Evolutionary conservation across 495 filamentous ascomycete genomes (phyloP), one percentile per base, ranked within the genome.

Genomic region (Aspergillus hancockii): DNA sequence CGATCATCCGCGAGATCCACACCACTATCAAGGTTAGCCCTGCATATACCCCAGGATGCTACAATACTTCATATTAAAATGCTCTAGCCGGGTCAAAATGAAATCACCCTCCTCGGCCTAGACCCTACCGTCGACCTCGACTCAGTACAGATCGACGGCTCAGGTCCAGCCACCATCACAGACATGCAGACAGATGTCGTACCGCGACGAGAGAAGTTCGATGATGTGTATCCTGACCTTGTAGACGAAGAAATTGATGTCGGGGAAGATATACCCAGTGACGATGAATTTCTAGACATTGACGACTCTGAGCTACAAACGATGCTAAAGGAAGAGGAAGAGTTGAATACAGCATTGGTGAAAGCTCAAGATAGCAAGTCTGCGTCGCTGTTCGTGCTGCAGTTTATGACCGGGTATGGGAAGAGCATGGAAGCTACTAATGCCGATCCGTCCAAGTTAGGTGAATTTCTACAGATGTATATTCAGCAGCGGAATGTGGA

Each of bases 71-170:
- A 50, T 62, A 89, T 19, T 47, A 47, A 47, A n/a, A 14, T 22
- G 19, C 1, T 21, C 8, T n/a, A 47, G 81, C 78, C 81, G 22
- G 86, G 85, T 10, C 63, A 79, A 21, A 88, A 88, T 64, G 79
- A 89, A 58, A 83, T 93, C 58, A 83, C 79, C 8, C 77, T 92
- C 28, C 66, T 83, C 14, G 90, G 87, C 14, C 75, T 91, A 28
- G 83, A 85, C 8, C 87, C 85, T 3, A 83, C 80, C 13, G 76
- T 82, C 40, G 86, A 90, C 58, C 76, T 85, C 62, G 77, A 86
- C 65, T 89, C 85, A 31, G 84, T 90, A 72, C 88, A 88, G 62
- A 84, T 91, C 56, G 85, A 88, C 63, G 87, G 86, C 53, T 84
- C 79, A 51, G 85, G 85, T 30, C 66, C 73, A 0, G 72, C 76